Base-by-base conservation (phyloP, 148 eudicot genomes). In the Rhododendron mucronatum region DNA sequence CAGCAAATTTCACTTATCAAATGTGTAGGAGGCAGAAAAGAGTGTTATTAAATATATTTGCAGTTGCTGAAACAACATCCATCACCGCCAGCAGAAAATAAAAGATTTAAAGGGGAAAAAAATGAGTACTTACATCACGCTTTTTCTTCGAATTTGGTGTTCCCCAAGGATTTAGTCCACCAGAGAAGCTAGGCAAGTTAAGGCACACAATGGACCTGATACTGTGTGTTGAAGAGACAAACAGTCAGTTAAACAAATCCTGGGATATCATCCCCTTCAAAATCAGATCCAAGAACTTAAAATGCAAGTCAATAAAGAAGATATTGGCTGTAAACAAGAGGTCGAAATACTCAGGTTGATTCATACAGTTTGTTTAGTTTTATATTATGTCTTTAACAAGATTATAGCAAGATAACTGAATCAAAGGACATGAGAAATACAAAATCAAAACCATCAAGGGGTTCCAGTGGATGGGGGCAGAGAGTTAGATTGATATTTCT, bases 111-210 rank as follows among this genome's bases (percentile, higher is more conserved):
- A 67, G 39, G 37, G 10, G 4, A 28, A 48, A 8, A 26, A 23
- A 77, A 53, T 14, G 28, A 47, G 41, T 55, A 90, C 97, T 78
- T 35, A 96, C 96, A 88, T 94, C 92, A 81, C 86, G 92, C 13
- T n/a, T 28, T 88, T 93, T 95, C 80, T 85, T 90, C 57, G 53
- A 77, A 74, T 90, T 93, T 45, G 98, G 99, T 53, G 91, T 94
- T 80, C 99, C 99, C 99, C 99, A 97, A 80, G 99, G 99, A 92
- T 97, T 94, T 69, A 96, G 88, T 88, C 99, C 99, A 73, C 99
- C 99, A 50, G 99, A 96, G 84, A 96, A 96, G 88, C 99, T 96
- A 80, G 99, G 99, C 92, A 96, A 91, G 90, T 96, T 96, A n/a
- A 96, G 99, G 94, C 99, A 95, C 78, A 95, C 86, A 75, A 96